Evolutionary conservation across 768 basidiomycete genomes (phyloP), one percentile per base, ranked within the genome.

Genomic region (Punctularia strigosozonata): DNA sequence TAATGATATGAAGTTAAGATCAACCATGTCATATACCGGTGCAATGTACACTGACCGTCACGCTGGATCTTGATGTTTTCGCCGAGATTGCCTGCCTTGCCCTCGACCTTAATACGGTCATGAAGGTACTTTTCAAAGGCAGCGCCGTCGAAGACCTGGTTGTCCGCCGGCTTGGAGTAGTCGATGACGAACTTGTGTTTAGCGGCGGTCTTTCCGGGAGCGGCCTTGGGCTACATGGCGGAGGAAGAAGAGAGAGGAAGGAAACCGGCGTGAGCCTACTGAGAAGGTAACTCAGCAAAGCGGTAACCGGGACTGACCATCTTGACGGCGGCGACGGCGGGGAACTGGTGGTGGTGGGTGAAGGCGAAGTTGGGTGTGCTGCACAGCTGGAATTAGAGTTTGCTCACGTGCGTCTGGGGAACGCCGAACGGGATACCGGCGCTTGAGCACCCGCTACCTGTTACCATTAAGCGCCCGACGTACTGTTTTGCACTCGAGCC

Each of bases 221-320:
- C 46, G 52, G 68, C 63, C 60, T 77, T 77, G 57, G 77, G 70
- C 78, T 81, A 67, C 33, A 50, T 39, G 43, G 45, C 39, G 42
- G 47, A 46, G 42, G 50, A 25, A 44, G 47, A 59, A 48, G 52
- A 55, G 46, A 50, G 51, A 40, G 46, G 46, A 35, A 44, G 38
- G 49, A 50, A 50, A 53, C 59, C 62, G 63, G 69, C 54, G 57
- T 83, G 52, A 83, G 79, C 82, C 83, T 86, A 86, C 84, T 86
- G 84, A 85, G 84, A 85, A 81, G 77, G 56, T 50, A 69, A 72
- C 83, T 84, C 82, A 86, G 82, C 81, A 85, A 83, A 84, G 82
- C 81, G 57, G 64, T 69, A 70, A 68, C 69, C 60, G 59, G 63
- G 46, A 81, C 80, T 78, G 55, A 85, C 82, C 82, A 85, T 85